Evolutionary conservation across 1,139 yeast genomes (phyloP).

Genomic region (Wickerhamomyces sp.): DNA sequence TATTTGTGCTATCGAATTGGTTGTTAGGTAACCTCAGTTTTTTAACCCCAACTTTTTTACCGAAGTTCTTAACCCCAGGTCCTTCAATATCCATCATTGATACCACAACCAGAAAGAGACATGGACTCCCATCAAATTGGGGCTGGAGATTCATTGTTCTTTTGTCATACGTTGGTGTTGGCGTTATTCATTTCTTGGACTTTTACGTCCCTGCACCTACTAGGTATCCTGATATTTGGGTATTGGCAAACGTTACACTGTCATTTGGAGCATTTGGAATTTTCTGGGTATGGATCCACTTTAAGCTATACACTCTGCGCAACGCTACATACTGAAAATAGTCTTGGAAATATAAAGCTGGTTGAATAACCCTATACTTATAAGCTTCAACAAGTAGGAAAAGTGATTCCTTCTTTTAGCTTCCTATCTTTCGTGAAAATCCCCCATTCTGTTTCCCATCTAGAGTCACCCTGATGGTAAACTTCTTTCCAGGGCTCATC

Average conservation of each 20-base stretch:
- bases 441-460: slow-evolving; percentile 76
- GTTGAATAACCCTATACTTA: too few species aligned
- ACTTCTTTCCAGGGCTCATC: slow-evolving; percentile 68
- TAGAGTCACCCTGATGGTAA: slow-evolving; percentile 41
- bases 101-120: slow-evolving; percentile 32
- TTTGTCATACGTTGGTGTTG: slow-evolving; percentile 54
- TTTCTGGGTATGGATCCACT: slow-evolving; percentile 76
- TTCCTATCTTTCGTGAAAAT: slow-evolving; percentile 46
- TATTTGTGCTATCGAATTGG: slow-evolving; percentile 74
- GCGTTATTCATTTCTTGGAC: slow-evolving; percentile 52
- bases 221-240: slow-evolving; percentile 80
- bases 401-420: slow-evolving; percentile 32
- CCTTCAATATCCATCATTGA: slow-evolving; percentile 32
- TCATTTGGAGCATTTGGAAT: slow-evolving; percentile 72
- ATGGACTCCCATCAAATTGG: slow-evolving; percentile 44
- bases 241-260: slow-evolving; percentile 63
- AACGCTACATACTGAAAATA: slow-evolving; percentile 2
- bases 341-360: too few species aligned
- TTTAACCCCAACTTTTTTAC: slow-evolving; percentile 36
- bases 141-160: slow-evolving; percentile 55
- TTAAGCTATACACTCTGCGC: slow-evolving; percentile 38
- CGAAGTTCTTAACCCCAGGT: slow-evolving; percentile 37
- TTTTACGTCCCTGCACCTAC: slow-evolving; percentile 46
- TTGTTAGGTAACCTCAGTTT: slow-evolving; percentile 57
- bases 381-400: slow-evolving; percentile 31